Percentiles rank a stretch among this genome's conserved stretches.
phyloP scores from a whole-genome alignment of 1,284 basidiomycete genomes.

The Volvariella surrecta region DNA sequence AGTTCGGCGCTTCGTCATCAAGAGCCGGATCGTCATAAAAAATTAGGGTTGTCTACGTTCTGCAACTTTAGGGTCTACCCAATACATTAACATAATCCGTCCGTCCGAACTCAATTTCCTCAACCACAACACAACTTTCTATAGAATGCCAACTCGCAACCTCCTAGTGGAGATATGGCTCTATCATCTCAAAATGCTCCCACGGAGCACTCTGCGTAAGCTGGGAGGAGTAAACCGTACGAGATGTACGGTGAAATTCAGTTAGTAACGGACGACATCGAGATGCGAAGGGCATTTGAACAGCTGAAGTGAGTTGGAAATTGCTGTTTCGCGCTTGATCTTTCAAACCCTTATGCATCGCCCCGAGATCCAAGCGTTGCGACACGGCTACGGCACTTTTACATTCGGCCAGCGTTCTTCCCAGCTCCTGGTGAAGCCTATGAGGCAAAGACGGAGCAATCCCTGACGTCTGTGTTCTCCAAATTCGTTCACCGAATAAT shows the following conservation, averaged over 20 bases:
- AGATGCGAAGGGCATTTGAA: slow-evolving; percentile 11
- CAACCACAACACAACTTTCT: no score
- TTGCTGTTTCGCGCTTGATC: neutral
- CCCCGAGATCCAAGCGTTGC: slow-evolving; percentile 13
- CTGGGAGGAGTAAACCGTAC: slow-evolving; percentile 16
- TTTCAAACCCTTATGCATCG: neutral
- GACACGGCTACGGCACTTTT: slow-evolving; percentile 15
- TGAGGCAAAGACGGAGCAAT: neutral
- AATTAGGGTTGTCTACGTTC: no score
- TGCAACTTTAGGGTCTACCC: no score
- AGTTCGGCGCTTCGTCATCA: no score
- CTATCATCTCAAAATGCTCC: neutral
- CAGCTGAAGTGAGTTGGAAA: slow-evolving; percentile 13
- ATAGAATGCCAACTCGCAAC: neutral
- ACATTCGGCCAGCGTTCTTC: slow-evolving; percentile 17
- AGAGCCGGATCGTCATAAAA: no score
- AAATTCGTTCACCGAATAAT: neutral
- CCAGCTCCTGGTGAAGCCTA: slow-evolving; percentile 10
- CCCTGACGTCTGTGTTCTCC: neutral
- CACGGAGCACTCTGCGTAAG: slow-evolving; percentile 9
- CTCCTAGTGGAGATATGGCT: slow-evolving; percentile 1
- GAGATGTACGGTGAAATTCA: slow-evolving; percentile 18
- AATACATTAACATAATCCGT: no score
- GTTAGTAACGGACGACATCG: slow-evolving; percentile 14
- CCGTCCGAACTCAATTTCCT: no score